A percentile compares a stretch with the other conserved stretches of the same genome.
These are phyloP conservation scores for Amanita inopinata DNA, from an alignment of 768 basidiomycete genomes.

Conservation along the genomic window DNA sequence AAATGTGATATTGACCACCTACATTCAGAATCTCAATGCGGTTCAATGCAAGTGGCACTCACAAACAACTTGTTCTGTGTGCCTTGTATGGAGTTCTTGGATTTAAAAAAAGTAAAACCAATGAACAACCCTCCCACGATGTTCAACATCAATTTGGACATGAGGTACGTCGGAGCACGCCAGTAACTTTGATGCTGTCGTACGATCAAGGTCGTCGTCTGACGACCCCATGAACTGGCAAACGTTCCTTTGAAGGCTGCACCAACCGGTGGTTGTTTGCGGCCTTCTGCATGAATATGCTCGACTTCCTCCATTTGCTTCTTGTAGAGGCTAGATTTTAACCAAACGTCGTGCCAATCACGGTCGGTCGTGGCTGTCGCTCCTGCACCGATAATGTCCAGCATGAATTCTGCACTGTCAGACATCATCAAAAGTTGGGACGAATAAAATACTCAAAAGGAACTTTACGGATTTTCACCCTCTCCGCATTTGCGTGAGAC, in stretches of 20 bases:
- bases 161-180: constrained; percentile 52
- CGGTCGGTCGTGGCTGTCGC: constrained; percentile 40
- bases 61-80: constrained; percentile 62
- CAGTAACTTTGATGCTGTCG: constrained; percentile 40
- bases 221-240: constrained; percentile 44
- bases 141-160: constrained; percentile 49
- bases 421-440: not conserved
- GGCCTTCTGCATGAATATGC: constrained; percentile 42
- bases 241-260: constrained; percentile 32
- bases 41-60: constrained; percentile 15
- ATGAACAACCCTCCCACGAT: constrained; percentile 47
- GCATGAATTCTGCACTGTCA: constrained; percentile 47
- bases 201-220: constrained; percentile 29
- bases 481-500: constrained; percentile 54
- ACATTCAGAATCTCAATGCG: constrained; percentile 6
- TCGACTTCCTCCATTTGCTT: constrained; percentile 30
- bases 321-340: constrained; percentile 26
- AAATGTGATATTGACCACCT: no score
- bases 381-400: constrained; percentile 69
- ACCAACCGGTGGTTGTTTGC: constrained; percentile 27
- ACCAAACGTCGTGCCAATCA: constrained; percentile 51
- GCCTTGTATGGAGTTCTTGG: constrained; percentile 42
- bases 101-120: constrained; percentile 56
- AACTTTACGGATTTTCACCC: constrained; percentile 62
- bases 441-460: not conserved